Base-by-base conservation (phyloP, 148 eudicot species). In the Rhododendron vialii region DNA sequence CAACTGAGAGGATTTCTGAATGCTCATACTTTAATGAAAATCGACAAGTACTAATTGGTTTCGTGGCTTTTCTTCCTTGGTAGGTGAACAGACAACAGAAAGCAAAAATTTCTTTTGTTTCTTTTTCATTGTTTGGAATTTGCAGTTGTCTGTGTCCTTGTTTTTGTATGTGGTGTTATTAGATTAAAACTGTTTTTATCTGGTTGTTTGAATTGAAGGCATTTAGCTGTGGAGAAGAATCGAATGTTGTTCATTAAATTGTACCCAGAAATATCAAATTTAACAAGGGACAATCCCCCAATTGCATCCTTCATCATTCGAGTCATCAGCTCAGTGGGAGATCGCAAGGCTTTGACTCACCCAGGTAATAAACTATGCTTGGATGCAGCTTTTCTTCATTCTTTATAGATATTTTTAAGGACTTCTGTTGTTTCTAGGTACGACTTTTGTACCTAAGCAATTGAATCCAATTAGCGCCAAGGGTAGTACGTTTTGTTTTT, bases 191-290 rank as follows among this genome's bases (percentile, higher is more conserved):
- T 84, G 59, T 69, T 10, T 0, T 47, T 45, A n/a, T 63, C 71
- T 83, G 28, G 1, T 10, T 82, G 17, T 86, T 89, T 83, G 78
- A 17, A 81, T 67, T 82, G 87, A 85, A 95, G 98, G 98, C 95
- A 96, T 89, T 87, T 96, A 89, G 91, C 92, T 9, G 82, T 96
- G 87, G 98, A 96, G 91, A 96, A 95, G 93, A 96, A 88, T 83
- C 85, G 93, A 85, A 89, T 80, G 43, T 87, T 96, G 89, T 75
- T 90, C 76, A 89, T 96, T 33, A 96, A 93, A 86, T 85, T 96
- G 84, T 95, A 91, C 86, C 98, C 98, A 1, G 96, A 93, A 83
- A 87, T 91, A 81, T 91, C 98, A 17, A 95, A 91, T 73, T 87
- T 89, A 50, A 91, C 93, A 0, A 91, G 92, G 89, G 92, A 95